These are phyloP conservation scores for Phylloporus arenicola DNA, from an alignment of 768 basidiomycete species.

Conservation along the genomic window DNA sequence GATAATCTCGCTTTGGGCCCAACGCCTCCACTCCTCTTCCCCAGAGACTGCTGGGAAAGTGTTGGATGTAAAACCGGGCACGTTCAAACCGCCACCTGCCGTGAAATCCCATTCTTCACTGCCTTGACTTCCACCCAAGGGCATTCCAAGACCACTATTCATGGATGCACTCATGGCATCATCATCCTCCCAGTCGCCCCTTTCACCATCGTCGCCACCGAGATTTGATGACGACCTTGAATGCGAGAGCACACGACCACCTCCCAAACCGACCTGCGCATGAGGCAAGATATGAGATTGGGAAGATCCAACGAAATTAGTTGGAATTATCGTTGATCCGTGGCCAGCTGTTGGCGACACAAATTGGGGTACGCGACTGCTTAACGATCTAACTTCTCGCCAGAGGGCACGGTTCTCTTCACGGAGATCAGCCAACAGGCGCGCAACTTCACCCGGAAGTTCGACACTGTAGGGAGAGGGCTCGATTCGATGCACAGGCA, in stretches of 20 bases:
- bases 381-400: constrained; percentile 26
- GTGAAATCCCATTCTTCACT: constrained; percentile 24
- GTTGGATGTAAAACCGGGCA: constrained; percentile 11
- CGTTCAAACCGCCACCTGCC: constrained; percentile 8
- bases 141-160: constrained; percentile 9
- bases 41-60: constrained; percentile 1
- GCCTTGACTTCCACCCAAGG: constrained; percentile 10
- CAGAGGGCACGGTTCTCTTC: constrained; percentile 67
- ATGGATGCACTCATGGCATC: constrained; percentile 14
- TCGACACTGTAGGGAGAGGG: constrained; percentile 47
- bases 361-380: constrained; percentile 20
- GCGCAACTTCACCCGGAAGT: constrained; percentile 69
- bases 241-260: constrained; percentile 17
- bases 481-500: not conserved
- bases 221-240: constrained; percentile 28
- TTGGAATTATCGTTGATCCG: not conserved
- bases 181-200: constrained; percentile 28
- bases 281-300: constrained; percentile 10
- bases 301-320: constrained; percentile 7
- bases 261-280: constrained; percentile 5
- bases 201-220: constrained; percentile 21
- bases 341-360: not conserved
- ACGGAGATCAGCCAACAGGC: constrained; percentile 52
- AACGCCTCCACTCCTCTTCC: constrained; percentile 26
- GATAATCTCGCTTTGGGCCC: constrained; percentile 36